These are phyloP conservation scores for Boletus subparvulus DNA, from an alignment of 768 basidiomycete species.

Conservation along the genomic window DNA sequence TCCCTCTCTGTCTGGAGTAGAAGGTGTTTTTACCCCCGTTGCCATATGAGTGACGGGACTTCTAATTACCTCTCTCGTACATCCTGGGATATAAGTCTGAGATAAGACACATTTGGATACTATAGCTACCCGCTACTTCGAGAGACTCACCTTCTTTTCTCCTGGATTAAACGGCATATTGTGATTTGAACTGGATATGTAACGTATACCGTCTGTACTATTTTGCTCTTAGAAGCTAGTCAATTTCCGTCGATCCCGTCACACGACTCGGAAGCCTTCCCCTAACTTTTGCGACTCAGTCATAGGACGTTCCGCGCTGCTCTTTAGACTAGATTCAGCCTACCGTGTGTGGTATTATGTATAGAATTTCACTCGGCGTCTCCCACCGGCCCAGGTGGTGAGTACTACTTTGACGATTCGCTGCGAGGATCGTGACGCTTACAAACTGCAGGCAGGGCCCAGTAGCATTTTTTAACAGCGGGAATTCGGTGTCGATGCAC, in stretches of 20 bases:
- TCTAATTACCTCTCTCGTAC: slow-evolving; percentile 17
- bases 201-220: slow-evolving; percentile 28
- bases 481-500: background rate
- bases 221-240: slow-evolving; percentile 21
- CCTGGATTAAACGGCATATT: slow-evolving; percentile 8
- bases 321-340: background rate
- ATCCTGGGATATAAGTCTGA: slow-evolving; percentile 4
- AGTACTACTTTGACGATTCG: slow-evolving; percentile 7
- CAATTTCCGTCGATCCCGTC: slow-evolving; percentile 20
- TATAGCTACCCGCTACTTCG: slow-evolving; percentile 9
- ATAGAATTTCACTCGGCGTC: background rate
- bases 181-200: slow-evolving; percentile 16
- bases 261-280: background rate
- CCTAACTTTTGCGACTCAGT: too few species aligned
- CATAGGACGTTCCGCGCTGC: too few species aligned
- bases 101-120: slow-evolving; percentile 16
- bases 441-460: background rate
- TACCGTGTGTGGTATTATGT: background rate
- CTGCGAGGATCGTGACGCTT: slow-evolving; percentile 5
- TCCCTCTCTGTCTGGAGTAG: slow-evolving; percentile 9
- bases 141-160: slow-evolving; percentile 1
- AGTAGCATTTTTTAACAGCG: background rate
- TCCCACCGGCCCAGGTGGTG: background rate
- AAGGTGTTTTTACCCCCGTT: slow-evolving; percentile 26
- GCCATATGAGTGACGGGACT: slow-evolving; percentile 27